Evolutionary conservation across 495 filamentous ascomycete genomes (phyloP).

Genomic region (Cercophora samala): DNA sequence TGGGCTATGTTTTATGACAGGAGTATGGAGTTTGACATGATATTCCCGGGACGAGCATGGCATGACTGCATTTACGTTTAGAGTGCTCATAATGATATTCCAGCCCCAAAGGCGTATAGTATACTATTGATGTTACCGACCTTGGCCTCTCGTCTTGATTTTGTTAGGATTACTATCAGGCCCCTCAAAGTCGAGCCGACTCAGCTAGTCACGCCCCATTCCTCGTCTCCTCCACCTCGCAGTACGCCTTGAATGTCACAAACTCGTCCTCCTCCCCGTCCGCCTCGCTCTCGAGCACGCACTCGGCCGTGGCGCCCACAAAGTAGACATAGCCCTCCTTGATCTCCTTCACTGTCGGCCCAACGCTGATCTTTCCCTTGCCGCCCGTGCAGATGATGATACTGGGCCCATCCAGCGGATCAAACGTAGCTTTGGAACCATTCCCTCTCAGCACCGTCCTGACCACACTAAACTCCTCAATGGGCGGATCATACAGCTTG

Average conservation of each 20-base stretch:
- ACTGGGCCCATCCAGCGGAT: constrained; percentile 81
- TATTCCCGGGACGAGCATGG: not conserved
- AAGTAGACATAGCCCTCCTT: constrained; percentile 80
- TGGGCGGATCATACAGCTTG: constrained; percentile 87
- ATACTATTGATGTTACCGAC: not conserved
- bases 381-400: constrained; percentile 87
- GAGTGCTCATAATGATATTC: not conserved
- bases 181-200: not conserved
- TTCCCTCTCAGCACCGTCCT: constrained; percentile 67
- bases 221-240: constrained; percentile 60
- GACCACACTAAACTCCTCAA: constrained; percentile 93
- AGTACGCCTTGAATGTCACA: constrained; percentile 93
- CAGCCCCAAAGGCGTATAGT: not conserved
- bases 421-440: constrained; percentile 80
- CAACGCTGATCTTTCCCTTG: constrained; percentile 77
- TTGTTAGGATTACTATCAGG: not conserved
- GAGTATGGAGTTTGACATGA: not conserved
- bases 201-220: constrained; percentile 23
- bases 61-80: not conserved
- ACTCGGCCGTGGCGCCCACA: constrained; percentile 85
- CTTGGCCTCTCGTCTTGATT: not conserved
- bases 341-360: constrained; percentile 64
- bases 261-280: constrained; percentile 58
- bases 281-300: constrained; percentile 66
- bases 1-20: not conserved